Evolutionary conservation across 805 yeast species (phyloP), one percentile per base, ranked within the genome.

Genomic region (Candida coquimbonensis): DNA sequence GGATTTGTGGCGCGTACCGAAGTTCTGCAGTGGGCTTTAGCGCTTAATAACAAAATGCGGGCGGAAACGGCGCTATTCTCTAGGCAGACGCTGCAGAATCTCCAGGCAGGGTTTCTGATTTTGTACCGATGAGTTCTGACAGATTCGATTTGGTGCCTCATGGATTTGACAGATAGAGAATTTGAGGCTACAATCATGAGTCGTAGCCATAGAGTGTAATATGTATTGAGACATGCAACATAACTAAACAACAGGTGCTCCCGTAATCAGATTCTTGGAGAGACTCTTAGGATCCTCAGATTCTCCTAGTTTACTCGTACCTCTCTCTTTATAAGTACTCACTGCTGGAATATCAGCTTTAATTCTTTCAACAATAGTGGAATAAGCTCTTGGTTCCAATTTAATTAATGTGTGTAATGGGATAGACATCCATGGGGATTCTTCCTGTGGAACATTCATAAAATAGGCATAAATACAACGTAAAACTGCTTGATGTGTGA

Each of bases 331-430:
- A 64, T 91, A 93, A 0, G 99, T 93, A 56, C 91, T 82, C 6
- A 93, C 99, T 0, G 99, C 99, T 3, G 99, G 99, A 42, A 93
- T 91, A 62, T 93, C 87, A 0, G 98, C 99, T 56, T 88, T 88
- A 48, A 93, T 87, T 55, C 95, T 75, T 17, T 91, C 84, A 16
- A 90, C 98, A 38, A 81, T 67, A 0, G 99, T 90, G 42, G 82
- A 83, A 59, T 87, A 90, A 0, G 99, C 96, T 47, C 95, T 75
- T n/a, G 97, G 96, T 63, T 93, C 98, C 51, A 93, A 71, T 61
- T 88, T 85, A 58, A 93, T 93, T 62, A 93, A 69, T 0, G 99
- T 93, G 62, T 93, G 99, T 56, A 93, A 70, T 7, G 99, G 99
- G 48, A 93, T 95, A 36, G 95, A 87, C 96, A 93, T 89, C 99